Base-by-base conservation (phyloP, 2,329 filamentous ascomycete genomes). In the Calonectria fujianensis region DNA sequence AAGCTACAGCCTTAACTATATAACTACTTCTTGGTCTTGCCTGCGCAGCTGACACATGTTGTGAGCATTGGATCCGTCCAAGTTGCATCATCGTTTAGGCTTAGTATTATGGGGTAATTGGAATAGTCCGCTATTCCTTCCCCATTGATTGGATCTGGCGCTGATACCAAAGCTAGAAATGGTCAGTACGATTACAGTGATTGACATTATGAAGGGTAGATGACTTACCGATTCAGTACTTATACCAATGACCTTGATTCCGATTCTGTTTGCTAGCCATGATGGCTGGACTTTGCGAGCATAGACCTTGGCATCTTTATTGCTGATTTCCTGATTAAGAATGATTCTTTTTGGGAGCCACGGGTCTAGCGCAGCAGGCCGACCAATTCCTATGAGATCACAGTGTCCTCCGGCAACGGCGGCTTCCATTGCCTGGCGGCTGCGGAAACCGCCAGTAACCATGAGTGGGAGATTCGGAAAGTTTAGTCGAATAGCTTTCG, bases 341-440 rank as follows among this genome's bases (percentile, higher is more conserved):
- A 57, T 57, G 27, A 57, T 32, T 16, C 31, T 31, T 16, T 57
- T 57, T 18, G 51, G 51, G 16, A 57, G 51, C 27, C 29, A 32
- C 11, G 24, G 51, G 27, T 57, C 14, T 16, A 32, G 24, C 29
- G 29, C 61, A 50, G 61, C 37, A 1, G 61, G 61, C 8, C 61
- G 39, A n/a, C 2, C 61, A 29, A 65, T 24, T 20, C 61, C 61
- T 13, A 65, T n/a, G 24, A 65, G 27, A 32, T 65, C 61, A 27
- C 61, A 65, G 14, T 65, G 24, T 20, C 39, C 61, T 5, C 10
- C 41, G 18, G 39, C 27, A 48, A 65, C 27, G 4, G 61, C 61
- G 14, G 39, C 61, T 32, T 39, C 61, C 61, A 65, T 65, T 50
- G 39, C 61, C 3, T 29, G 27, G 1, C 24, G 39, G 1, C n/a